These are phyloP conservation scores for Epichloe gansuensis DNA, from an alignment of 2,329 filamentous ascomycete genomes.

Conservation along the genomic window DNA sequence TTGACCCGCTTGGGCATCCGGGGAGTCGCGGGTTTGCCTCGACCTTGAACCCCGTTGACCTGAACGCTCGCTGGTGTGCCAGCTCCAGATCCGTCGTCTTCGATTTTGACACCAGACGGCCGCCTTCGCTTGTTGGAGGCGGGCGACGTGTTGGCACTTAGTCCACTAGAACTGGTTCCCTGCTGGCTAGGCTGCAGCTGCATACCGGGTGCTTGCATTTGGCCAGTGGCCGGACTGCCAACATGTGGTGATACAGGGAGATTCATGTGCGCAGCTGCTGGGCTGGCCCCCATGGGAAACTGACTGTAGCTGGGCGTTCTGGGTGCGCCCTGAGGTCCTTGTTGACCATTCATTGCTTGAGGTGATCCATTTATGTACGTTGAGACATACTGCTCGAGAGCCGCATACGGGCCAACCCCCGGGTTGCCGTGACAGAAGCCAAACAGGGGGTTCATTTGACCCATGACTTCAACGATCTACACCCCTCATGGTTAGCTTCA, in stretches of 20 bases:
- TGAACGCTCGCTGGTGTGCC: slow-evolving; percentile 35
- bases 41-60: slow-evolving; percentile 37
- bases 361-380: slow-evolving; percentile 29
- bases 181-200: slow-evolving; percentile 56
- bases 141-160: slow-evolving; percentile 54
- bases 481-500: slow-evolving; percentile 8
- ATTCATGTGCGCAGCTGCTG: slow-evolving; percentile 45
- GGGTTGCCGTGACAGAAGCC: slow-evolving; percentile 42
- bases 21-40: slow-evolving; percentile 43
- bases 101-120: slow-evolving; percentile 43
- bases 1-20: slow-evolving; percentile 44
- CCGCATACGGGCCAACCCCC: slow-evolving; percentile 40
- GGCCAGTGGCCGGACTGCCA: slow-evolving; percentile 47
- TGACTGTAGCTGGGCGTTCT: slow-evolving; percentile 43
- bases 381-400: slow-evolving; percentile 47
- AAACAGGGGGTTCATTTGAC: slow-evolving; percentile 54
- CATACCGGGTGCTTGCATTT: slow-evolving; percentile 54
- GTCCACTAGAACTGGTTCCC: slow-evolving; percentile 51
- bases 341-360: slow-evolving; percentile 35
- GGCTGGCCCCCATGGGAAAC: slow-evolving; percentile 47
- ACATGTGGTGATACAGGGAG: slow-evolving; percentile 49
- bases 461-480: slow-evolving; percentile 52
- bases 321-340: slow-evolving; percentile 30
- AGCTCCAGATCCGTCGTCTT: slow-evolving; percentile 38
- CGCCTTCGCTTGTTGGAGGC: slow-evolving; percentile 46